Percentiles rank a stretch among this genome's conserved stretches.
These are phyloP conservation scores for Cetraspora pellucida DNA, from an alignment of 192 early-diverging fungal genomes.

Conservation along the genomic window DNA sequence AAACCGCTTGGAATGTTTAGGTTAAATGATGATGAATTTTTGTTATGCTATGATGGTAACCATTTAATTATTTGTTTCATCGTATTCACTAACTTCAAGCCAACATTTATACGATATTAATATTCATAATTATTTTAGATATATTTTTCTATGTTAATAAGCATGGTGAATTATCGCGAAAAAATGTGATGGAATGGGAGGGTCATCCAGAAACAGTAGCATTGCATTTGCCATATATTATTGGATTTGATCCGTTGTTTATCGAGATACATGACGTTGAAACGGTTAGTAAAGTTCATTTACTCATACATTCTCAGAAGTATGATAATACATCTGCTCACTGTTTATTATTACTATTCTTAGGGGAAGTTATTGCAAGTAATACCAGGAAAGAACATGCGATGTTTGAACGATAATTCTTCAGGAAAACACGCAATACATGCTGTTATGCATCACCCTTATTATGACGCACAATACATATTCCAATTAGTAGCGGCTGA, in stretches of 20 bases:
- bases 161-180: conserved; percentile 72
- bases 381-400: conserved; percentile 59
- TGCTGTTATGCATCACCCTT: conserved; percentile 51
- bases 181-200: conserved; percentile 86
- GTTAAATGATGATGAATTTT: conserved; percentile 72
- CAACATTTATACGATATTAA: not conserved
- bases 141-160: conserved; percentile 92
- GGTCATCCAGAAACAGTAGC: conserved; percentile 71
- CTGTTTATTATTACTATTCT: not conserved
- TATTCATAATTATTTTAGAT: conserved; percentile 51
- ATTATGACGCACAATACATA: conserved; percentile 23
- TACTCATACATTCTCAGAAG: too few relatives aligned
- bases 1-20: conserved; percentile 85
- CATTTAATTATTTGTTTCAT: too few relatives aligned
- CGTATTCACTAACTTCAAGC: not conserved
- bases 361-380: conserved; percentile 58
- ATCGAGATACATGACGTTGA: conserved; percentile 88
- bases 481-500: conserved; percentile 29
- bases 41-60: conserved; percentile 90
- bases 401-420: conserved; percentile 56
- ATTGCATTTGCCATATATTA: conserved; percentile 78
- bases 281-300: conserved; percentile 45
- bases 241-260: conserved; percentile 88
- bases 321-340: not conserved
- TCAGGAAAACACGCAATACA: conserved; percentile 49